Conservation (phyloP, 768 basidiomycete species). For the Russula vinacea region DNA sequence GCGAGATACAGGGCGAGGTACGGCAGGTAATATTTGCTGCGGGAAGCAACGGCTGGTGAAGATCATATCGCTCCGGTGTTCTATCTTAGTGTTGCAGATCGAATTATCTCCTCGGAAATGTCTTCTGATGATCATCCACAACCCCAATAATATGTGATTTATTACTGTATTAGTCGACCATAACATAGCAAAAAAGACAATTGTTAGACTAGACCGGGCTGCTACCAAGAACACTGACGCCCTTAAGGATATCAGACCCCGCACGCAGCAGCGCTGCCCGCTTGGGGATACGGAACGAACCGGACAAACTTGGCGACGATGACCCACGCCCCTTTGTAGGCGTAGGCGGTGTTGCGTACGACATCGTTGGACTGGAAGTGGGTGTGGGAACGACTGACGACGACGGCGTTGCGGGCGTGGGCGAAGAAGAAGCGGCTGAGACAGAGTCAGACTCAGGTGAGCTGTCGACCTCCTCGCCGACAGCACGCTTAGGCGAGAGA, state of each 20-base stretch:
- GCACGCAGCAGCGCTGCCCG: slow-evolving; percentile 33
- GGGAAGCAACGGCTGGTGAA: no score
- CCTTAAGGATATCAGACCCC: slow-evolving; percentile 34
- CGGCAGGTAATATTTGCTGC: no score
- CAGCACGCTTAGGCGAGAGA: background rate
- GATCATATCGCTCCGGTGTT: no score
- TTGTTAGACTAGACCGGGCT: slow-evolving; percentile 15
- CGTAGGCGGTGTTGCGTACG: background rate
- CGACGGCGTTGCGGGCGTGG: slow-evolving; percentile 22
- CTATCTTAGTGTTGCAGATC: no score
- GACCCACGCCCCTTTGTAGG: background rate
- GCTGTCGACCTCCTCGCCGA: background rate
- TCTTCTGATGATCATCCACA: no score
- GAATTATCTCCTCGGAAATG: no score
- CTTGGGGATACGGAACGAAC: slow-evolving; percentile 28
- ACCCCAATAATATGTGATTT: background rate
- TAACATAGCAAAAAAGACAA: background rate
- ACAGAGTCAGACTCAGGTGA: background rate
- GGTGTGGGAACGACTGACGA: slow-evolving; percentile 16
- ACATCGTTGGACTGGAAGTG: slow-evolving; percentile 19
- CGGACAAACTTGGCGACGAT: slow-evolving; percentile 2
- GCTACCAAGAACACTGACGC: slow-evolving; percentile 32
- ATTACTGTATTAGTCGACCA: background rate
- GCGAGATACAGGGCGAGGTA: no score
- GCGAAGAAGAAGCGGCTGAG: slow-evolving; percentile 23